Evolutionary conservation across 345 rosid species (phyloP), one percentile per base, ranked within the genome.

Genomic region (Populus pruinosa): DNA sequence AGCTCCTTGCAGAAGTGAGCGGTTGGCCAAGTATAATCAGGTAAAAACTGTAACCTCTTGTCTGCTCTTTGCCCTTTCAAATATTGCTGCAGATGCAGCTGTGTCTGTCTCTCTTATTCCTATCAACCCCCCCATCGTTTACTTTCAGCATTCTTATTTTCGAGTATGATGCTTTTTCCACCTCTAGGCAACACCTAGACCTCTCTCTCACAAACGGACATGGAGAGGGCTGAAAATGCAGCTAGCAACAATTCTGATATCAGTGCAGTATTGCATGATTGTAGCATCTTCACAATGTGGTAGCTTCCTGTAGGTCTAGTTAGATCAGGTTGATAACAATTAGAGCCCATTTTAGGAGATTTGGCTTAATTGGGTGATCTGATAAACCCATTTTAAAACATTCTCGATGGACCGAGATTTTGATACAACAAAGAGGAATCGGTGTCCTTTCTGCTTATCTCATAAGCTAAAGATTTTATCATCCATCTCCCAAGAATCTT

Each of bases 1-100:
- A 76, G 99, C 99, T 83, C 98, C 99, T 29, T 96, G 97, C 85
- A 85, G 97, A 79, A 94, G 98, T 78, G 99, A 96, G 90, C 87
- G 97, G 33, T 79, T 94, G 78, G 94, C 99, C 84, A 96, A 94
- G 85, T 96, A 96, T 86, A 96, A 96, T 76, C 99, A 96, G 97
- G 99, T 92, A 88, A 59, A 44, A n/a, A 13, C 21, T 25, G 29
- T 27, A 77, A 14, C 25, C 29, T 71, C 11, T n/a, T 61, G 23
- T 39, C 21, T 31, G 53, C n/a, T 44, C 25, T 41, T 50, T 56
- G n/a, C 39, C 44, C 39, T 33, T 59, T 21, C 43, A 38, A 10
- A n/a, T 21, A 23, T 38, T 38, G 53, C 50, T 69, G 38, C 9
- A 64, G 67, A 64, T 29, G n/a, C n/a, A n/a, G n/a, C n/a, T n/a